A percentile compares a stretch with the other conserved stretches of the same genome.
phyloP scores from a whole-genome alignment of 2,329 filamentous ascomycete genomes.

The Verticillium alfalfae region DNA sequence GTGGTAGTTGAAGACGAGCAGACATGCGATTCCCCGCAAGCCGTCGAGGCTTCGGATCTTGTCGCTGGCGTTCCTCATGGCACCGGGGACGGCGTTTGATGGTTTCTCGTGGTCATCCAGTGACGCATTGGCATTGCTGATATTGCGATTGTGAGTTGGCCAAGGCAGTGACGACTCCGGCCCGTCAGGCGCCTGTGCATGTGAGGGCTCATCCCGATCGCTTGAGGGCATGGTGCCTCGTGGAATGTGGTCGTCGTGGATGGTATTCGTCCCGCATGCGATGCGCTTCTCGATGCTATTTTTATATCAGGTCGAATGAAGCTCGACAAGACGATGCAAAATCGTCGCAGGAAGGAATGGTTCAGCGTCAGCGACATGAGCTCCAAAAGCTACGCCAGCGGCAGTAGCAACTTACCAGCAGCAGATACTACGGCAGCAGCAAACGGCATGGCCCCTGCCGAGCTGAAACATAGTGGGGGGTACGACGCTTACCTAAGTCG shows the following conservation, averaged over 20 bases:
- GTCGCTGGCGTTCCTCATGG: conserved; percentile 14
- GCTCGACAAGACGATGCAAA: neutral
- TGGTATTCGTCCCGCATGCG: neutral
- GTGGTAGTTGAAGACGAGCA: conserved; percentile 36
- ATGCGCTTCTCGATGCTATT: too few relatives aligned
- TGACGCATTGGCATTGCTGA: conserved; percentile 6
- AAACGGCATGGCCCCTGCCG: neutral
- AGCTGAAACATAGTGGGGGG: neutral
- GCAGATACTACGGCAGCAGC: too few relatives aligned
- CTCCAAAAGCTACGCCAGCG: neutral
- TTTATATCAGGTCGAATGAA: neutral
- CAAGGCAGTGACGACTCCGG: conserved; percentile 1
- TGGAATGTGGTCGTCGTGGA: neutral
- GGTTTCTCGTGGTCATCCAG: neutral
- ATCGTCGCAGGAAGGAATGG: neutral
- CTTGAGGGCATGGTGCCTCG: conserved; percentile 3
- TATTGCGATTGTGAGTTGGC: conserved; percentile 1
- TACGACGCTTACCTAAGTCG: neutral
- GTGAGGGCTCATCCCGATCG: conserved; percentile 5
- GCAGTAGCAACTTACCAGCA: too few relatives aligned
- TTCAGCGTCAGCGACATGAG: neutral
- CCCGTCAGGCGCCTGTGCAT: conserved; percentile 4
- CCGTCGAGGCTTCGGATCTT: conserved; percentile 34
- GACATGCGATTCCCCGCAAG: conserved; percentile 33
- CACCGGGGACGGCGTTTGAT: neutral